Percentiles rank a stretch among this genome's conserved stretches.
These are phyloP conservation scores for Cardamine chenopodiifolia DNA, from an alignment of 345 rosid species.

Conservation along the genomic window DNA sequence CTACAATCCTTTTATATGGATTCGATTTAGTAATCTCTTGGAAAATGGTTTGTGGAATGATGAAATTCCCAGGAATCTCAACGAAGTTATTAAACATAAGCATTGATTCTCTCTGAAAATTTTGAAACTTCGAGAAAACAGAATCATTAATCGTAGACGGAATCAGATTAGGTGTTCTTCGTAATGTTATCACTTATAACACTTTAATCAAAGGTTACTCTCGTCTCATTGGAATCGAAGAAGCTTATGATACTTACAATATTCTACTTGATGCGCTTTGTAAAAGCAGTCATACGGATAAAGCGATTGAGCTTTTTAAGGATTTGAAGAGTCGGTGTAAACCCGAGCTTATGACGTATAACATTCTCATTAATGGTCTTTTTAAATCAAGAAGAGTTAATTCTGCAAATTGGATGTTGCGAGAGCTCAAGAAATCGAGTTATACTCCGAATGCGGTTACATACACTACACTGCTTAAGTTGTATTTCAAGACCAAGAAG, in stretches of 20 bases:
- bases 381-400: conserved; percentile 60
- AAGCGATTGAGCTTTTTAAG: conserved; percentile 65
- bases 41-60: conserved; percentile 26
- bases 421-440: conserved; percentile 59
- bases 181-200: conserved; percentile 77
- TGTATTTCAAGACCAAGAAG: conserved; percentile 58
- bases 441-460: conserved; percentile 66
- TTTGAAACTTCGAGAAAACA: conserved; percentile 59
- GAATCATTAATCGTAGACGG: conserved; percentile 63
- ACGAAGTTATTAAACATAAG: conserved; percentile 67
- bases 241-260: conserved; percentile 69
- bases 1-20: background rate
- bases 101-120: conserved; percentile 60
- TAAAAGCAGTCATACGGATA: conserved; percentile 54
- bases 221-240: conserved; percentile 55
- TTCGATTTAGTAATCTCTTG: background rate
- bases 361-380: conserved; percentile 73
- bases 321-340: conserved; percentile 55
- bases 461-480: conserved; percentile 69
- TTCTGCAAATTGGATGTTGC: conserved; percentile 59
- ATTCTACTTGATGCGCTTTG: conserved; percentile 79
- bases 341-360: conserved; percentile 64
- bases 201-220: conserved; percentile 60
- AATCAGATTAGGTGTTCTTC: conserved; percentile 69
- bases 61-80: conserved; percentile 49